Conservation (phyloP, 441 rosid species). For the Macaranga tanarius region DNA sequence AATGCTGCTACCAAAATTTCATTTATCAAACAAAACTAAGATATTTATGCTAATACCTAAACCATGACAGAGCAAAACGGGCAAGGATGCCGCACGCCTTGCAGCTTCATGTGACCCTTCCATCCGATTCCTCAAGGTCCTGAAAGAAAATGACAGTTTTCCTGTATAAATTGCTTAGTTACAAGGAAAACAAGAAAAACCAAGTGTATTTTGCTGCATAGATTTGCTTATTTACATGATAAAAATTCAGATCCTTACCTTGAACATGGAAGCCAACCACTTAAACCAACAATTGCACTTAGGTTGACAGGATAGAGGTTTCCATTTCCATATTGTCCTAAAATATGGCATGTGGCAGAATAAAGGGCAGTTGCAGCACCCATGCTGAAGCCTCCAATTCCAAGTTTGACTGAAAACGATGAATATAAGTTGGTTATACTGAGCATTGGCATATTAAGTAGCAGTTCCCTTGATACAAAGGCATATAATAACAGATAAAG, state of each 20-base stretch:
- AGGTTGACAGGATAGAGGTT: conserved; percentile 61
- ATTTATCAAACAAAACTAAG: background rate
- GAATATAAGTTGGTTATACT: background rate
- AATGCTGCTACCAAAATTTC: background rate
- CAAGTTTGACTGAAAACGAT: conserved; percentile 66
- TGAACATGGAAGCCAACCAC: conserved; percentile 93
- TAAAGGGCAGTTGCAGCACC: conserved; percentile 85
- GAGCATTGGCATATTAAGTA: background rate
- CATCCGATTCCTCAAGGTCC: conserved; percentile 48
- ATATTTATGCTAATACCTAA: conserved; percentile 44
- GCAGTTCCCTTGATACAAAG: background rate
- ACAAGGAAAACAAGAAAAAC: conserved; percentile 9
- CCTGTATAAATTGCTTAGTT: conserved; percentile 6
- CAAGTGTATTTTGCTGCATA: conserved; percentile 9
- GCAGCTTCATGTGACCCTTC: conserved; percentile 47
- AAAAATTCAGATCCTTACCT: conserved; percentile 42
- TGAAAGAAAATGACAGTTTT: conserved; percentile 27
- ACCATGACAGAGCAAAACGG: conserved; percentile 79
- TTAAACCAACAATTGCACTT: conserved; percentile 39
- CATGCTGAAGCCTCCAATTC: conserved; percentile 97
- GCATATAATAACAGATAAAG: background rate
- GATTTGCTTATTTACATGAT: background rate
- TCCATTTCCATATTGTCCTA: conserved; percentile 67
- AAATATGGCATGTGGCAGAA: conserved; percentile 70
- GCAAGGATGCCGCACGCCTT: conserved; percentile 67